Conservation (phyloP, 306 rosid species). For the Crotalaria pallida region DNA sequence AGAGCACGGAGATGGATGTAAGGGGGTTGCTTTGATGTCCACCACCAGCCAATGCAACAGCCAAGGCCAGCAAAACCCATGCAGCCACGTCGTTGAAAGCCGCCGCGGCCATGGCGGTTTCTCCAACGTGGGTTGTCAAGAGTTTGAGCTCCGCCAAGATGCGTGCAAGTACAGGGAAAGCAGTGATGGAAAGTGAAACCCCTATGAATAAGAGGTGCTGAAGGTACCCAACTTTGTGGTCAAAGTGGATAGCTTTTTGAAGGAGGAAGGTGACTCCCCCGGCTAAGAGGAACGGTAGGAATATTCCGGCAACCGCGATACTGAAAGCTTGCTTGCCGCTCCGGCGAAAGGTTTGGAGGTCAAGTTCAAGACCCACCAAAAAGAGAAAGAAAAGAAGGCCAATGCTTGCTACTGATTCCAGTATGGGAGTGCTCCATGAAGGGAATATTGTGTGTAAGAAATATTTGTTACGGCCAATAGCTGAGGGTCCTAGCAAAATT, state of each 20-base stretch:
- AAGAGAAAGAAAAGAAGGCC: slow-evolving; percentile 71
- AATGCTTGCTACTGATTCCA: slow-evolving; percentile 64
- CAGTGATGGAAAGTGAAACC: slow-evolving; percentile 75
- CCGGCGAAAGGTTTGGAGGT: slow-evolving; percentile 50
- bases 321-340: slow-evolving; percentile 47
- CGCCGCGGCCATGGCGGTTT: slow-evolving; percentile 84
- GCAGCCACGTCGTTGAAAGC: slow-evolving; percentile 86
- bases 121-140: slow-evolving; percentile 57
- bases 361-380: slow-evolving; percentile 74
- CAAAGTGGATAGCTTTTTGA: slow-evolving; percentile 34
- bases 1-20: slow-evolving; percentile 9
- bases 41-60: slow-evolving; percentile 40
- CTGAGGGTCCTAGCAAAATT: slow-evolving; percentile 75
- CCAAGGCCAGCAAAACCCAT: slow-evolving; percentile 74
- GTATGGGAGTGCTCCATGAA: slow-evolving; percentile 59
- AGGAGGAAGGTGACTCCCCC: slow-evolving; percentile 51
- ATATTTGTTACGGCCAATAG: slow-evolving; percentile 46
- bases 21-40: slow-evolving; percentile 9
- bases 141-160: slow-evolving; percentile 79
- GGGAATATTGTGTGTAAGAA: slow-evolving; percentile 56
- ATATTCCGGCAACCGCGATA: slow-evolving; percentile 66
- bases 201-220: slow-evolving; percentile 67
- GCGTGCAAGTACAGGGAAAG: slow-evolving; percentile 83
- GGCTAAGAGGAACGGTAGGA: slow-evolving; percentile 58
- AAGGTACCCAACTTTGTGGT: slow-evolving; percentile 35